Evolutionary conservation across 345 rosid species (phyloP), one percentile per base, ranked within the genome.

Genomic region (Cochlearia excelsa): DNA sequence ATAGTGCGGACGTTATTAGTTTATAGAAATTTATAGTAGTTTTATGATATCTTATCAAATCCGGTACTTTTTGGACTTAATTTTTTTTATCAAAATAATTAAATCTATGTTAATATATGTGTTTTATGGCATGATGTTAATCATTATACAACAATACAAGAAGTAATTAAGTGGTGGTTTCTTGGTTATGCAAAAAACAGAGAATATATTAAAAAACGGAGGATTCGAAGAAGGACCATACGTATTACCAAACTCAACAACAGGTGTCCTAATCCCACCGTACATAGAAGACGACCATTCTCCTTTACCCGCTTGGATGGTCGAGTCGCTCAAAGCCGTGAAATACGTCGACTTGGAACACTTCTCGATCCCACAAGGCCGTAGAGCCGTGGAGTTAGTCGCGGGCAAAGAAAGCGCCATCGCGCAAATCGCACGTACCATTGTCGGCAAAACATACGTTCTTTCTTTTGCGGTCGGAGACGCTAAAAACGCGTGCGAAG

Each of bases 351-450:
- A 92, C 63, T 42, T 66, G 0, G 84, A 62, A 2, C 93, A 86
- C 59, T 86, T 79, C 78, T 66, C 84, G 0, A 82, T 86, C 54
- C 95, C 95, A 1, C 74, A 78, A 61, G 90, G 88, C 28, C 79
- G 69, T 54, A 40, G 93, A 47, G 96, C 88, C 0, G 60, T 88
- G 0, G 98, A 92, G 61, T 87, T 92, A 0, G 79, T 92, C 0
- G 98, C 83, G 0, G 98, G 98, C 0, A 88, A 80, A 72, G 98
- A 88, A 63, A 88, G 98, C 54, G 88, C 95, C 53, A 73, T 88
- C 9, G 77, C 93, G 6, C 98, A 92, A 23, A 57, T 80, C 5
- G 89, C 78, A 9, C 49, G 81, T 51, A 88, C 98, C 49, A 31
- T 69, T 4, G 64, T 79, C 0, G 85, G 84, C 3, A 88, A 74